A percentile compares a stretch with the other conserved stretches of the same genome.
phyloP scores from a whole-genome alignment of 352 stramenopile species.

The Pythium insidiosum region DNA sequence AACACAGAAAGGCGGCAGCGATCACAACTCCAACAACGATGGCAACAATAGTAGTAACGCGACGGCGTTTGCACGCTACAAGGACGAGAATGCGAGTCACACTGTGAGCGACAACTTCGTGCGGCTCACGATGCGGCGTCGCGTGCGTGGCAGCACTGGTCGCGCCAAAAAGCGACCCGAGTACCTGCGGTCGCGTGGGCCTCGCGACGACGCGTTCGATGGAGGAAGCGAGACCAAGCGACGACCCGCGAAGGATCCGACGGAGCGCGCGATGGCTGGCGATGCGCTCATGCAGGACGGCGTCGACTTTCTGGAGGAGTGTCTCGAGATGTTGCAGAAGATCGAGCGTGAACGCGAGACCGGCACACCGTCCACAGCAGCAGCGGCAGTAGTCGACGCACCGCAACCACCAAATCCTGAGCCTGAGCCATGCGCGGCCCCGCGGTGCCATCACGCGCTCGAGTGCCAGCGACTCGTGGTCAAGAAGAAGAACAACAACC shows the following conservation, averaged over 20 bases:
- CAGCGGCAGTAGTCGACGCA: not conserved
- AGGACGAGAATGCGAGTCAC: conserved; percentile 38
- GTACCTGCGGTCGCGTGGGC: conserved; percentile 41
- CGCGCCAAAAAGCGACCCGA: conserved; percentile 55
- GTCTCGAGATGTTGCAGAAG: conserved; percentile 33
- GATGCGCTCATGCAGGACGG: conserved; percentile 36
- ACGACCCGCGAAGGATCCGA: conserved; percentile 10
- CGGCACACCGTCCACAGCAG: not conserved
- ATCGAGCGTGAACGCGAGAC: not conserved
- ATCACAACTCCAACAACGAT: not conserved
- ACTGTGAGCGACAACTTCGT: conserved; percentile 75
- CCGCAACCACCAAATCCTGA: not conserved
- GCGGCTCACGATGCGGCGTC: conserved; percentile 70
- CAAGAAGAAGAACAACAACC: conserved; percentile 85
- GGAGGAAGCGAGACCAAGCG: conserved; percentile 16
- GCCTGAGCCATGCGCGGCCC: conserved; percentile 18
- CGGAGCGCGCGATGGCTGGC: conserved; percentile 1
- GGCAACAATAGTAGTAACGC: not conserved
- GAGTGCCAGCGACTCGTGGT: conserved; percentile 50
- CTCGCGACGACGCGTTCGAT: conserved; percentile 2
- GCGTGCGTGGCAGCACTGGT: conserved; percentile 57
- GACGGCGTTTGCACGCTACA: conserved; percentile 39
- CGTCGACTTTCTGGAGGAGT: conserved; percentile 78
- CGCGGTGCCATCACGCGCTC: conserved; percentile 63
- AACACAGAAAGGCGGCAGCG: not conserved